These are phyloP conservation scores for Aechmea fasciata DNA, from an alignment of 176 grass and related monocot species.

Conservation along the genomic window DNA sequence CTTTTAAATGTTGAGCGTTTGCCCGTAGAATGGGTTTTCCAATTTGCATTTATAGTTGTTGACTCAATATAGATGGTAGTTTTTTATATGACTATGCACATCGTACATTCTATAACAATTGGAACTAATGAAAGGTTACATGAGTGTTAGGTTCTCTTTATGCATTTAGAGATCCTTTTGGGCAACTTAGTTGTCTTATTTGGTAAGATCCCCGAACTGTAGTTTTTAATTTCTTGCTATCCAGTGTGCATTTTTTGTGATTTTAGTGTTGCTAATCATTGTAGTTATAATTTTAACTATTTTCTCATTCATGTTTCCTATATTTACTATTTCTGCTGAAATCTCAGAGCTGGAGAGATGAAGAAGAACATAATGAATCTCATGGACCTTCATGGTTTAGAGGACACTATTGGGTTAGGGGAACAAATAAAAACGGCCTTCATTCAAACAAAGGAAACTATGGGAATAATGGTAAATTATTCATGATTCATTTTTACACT, in stretches of 20 bases:
- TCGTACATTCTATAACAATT: no score
- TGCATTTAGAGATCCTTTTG: no score
- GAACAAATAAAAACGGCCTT: conserved; percentile 35
- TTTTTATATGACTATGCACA: no score
- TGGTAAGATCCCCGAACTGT: not conserved
- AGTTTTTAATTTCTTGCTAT: conserved; percentile 9
- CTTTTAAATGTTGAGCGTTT: no score
- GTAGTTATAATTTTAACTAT: not conserved
- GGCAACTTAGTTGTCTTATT: no score
- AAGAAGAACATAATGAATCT: conserved; percentile 45
- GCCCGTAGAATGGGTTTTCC: no score
- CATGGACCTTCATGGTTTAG: conserved; percentile 68
- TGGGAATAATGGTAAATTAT: conserved; percentile 39
- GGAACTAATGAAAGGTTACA: no score
- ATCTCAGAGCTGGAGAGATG: conserved; percentile 65
- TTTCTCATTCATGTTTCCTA: conserved; percentile 2
- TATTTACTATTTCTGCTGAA: conserved; percentile 7
- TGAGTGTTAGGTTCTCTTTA: no score
- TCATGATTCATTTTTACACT: not conserved
- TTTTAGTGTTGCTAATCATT: not conserved
- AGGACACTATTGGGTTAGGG: conserved; percentile 60
- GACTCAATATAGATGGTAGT: no score
- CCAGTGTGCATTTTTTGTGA: not conserved
- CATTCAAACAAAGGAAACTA: conserved; percentile 28
- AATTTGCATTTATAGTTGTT: no score